Evolutionary conservation across 768 basidiomycete species (phyloP).

Genomic region (Tephrocybe sp.): DNA sequence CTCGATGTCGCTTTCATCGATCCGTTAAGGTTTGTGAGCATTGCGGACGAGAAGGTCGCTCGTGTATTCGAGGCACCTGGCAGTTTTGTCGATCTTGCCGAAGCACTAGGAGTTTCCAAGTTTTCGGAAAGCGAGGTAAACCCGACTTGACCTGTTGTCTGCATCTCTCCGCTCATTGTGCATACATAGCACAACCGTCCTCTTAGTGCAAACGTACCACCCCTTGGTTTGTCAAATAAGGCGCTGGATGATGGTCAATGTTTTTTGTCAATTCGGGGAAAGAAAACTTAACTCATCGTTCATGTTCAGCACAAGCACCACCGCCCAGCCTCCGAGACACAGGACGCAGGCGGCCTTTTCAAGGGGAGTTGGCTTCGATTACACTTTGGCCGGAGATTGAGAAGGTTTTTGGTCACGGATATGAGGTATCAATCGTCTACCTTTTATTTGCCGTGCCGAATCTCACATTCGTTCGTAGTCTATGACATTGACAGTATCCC

Average conservation of each 20-base stretch:
- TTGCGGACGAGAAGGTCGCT: constrained; percentile 95
- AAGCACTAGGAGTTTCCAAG: constrained; percentile 45
- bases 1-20: constrained; percentile 75
- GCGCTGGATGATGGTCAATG: constrained; percentile 72
- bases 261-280: neutral
- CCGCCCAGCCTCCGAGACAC: neutral
- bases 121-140: constrained; percentile 52
- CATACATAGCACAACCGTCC: constrained; percentile 56
- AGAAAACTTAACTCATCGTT: neutral
- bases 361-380: constrained; percentile 81
- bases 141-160: neutral
- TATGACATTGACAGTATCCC: constrained; percentile 76
- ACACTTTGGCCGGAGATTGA: constrained; percentile 97
- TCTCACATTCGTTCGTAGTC: constrained; percentile 45
- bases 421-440: constrained; percentile 61
- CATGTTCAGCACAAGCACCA: constrained; percentile 5
- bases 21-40: constrained; percentile 78
- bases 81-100: constrained; percentile 68
- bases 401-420: constrained; percentile 97
- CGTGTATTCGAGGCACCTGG: constrained; percentile 91
- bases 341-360: constrained; percentile 57
- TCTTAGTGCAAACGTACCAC: constrained; percentile 84
- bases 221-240: constrained; percentile 92
- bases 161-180: neutral
- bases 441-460: constrained; percentile 1